Base-by-base conservation (phyloP, 2,329 filamentous ascomycete genomes). In the Cladosporium sp. region DNA sequence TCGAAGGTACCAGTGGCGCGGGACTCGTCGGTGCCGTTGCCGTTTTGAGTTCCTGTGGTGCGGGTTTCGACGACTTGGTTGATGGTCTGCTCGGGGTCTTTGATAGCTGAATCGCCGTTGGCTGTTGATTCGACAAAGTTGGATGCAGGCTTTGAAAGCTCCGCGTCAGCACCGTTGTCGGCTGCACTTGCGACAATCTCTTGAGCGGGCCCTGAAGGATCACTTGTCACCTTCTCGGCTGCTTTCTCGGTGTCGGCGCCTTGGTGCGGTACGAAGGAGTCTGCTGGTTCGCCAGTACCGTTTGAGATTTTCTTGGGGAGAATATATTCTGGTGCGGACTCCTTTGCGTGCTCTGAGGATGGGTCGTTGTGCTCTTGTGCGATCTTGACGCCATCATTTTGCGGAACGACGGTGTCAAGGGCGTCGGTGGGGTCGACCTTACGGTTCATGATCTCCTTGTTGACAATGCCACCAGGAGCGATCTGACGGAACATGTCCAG, bases 401-500 rank as follows among this genome's bases (percentile, higher is more conserved):
- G 54, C 10, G 65, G 65, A 11, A 62, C 30, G 30, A 64, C 66
- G 34, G 60, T 58, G 47, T 74, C 72, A 21, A 74, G 67, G 1
- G 73, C 73, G 10, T 67, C 68, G 49, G 71, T 71, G 36, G 65
- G 68, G 28, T 73, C 69, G 57, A 81, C 73, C 14, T 73, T 75
- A 66, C 76, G 74, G 49, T 76, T 74, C 54, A 81, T 75, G 6
- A 73, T 71, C 59, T 81, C 77, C 68, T 80, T 82, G 73, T 80
- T 81, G 59, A 83, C 80, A 28, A 82, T 76, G 10, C 83, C 83
- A 15, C 81, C 71, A 0, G 82, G 81, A 1, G 83, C 82, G 59
- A 90, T 89, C 78, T 90, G 87, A 5, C 86, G 80, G 73, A 90
- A 90, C 87, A 90, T 88, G 49, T 87, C 83, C 73, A 88, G 77